Evolutionary conservation across 2,329 filamentous ascomycete genomes (phyloP).

Genomic region (Ramularia collo-cygni): DNA sequence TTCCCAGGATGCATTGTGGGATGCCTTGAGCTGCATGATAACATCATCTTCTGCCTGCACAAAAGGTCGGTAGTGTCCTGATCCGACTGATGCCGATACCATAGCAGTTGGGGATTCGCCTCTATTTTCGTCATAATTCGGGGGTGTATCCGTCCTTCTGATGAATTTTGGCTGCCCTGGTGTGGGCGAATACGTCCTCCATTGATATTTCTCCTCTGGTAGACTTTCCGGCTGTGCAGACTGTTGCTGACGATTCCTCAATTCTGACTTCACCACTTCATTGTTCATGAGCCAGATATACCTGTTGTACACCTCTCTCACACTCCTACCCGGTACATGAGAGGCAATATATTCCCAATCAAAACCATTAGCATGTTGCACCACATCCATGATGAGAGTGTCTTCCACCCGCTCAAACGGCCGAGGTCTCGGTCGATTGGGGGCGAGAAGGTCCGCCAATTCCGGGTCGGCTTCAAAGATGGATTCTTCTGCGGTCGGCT

Average conservation of each 20-base stretch:
- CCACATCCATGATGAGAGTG: conserved; percentile 2
- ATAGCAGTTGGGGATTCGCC: no score
- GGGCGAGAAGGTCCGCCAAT: background rate
- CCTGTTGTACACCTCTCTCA: no score
- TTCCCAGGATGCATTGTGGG: conserved; percentile 28
- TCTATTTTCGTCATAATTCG: no score
- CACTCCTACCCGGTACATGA: no score
- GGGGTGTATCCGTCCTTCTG: no score
- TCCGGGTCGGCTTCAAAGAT: conserved; percentile 1
- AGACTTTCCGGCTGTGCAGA: no score
- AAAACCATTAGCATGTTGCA: conserved; percentile 3
- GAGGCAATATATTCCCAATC: background rate
- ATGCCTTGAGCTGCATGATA: conserved; percentile 35
- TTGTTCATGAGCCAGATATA: no score
- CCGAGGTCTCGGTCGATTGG: background rate
- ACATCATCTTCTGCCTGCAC: conserved; percentile 20
- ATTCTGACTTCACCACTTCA: no score
- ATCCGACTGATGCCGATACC: background rate
- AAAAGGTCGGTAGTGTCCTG: conserved; percentile 1
- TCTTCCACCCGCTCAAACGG: conserved; percentile 2
- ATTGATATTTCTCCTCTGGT: no score
- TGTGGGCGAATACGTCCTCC: no score
- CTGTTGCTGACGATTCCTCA: no score
- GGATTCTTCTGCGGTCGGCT: background rate
- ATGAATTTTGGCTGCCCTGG: no score